Conservation (phyloP, 768 basidiomycete species). For the Leucogyrophana mollusca region DNA sequence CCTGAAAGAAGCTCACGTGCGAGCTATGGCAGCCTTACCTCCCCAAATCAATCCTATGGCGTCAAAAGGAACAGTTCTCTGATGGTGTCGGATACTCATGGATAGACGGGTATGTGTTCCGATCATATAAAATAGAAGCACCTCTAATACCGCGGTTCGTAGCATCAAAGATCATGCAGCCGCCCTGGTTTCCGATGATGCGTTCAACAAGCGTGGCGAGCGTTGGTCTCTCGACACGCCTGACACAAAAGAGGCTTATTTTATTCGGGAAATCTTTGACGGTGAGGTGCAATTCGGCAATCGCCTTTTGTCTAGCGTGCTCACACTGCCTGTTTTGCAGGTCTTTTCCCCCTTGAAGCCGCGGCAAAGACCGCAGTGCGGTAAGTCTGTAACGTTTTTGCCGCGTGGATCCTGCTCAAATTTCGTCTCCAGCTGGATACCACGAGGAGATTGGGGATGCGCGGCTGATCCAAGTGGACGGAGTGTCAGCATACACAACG, state of each 20-base stretch:
- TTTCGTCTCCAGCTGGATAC: slow-evolving; percentile 69
- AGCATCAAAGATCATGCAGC: slow-evolving; percentile 92
- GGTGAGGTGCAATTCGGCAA: slow-evolving; percentile 35
- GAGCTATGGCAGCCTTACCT: slow-evolving; percentile 70
- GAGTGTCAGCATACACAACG: slow-evolving; percentile 93
- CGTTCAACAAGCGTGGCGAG: slow-evolving; percentile 66
- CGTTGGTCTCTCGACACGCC: slow-evolving; percentile 82
- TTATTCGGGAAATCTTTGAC: slow-evolving; percentile 90
- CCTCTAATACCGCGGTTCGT: slow-evolving; percentile 7
- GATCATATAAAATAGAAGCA: neutral
- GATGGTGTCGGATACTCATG: slow-evolving; percentile 98
- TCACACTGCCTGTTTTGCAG: slow-evolving; percentile 33
- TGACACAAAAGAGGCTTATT: slow-evolving; percentile 96
- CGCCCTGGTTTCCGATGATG: slow-evolving; percentile 73
- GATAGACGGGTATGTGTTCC: slow-evolving; percentile 93
- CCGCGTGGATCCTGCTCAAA: slow-evolving; percentile 15
- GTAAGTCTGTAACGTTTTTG: slow-evolving; percentile 45
- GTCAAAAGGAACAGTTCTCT: slow-evolving; percentile 99
- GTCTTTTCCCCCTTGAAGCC: slow-evolving; percentile 78
- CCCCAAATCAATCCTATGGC: slow-evolving; percentile 92
- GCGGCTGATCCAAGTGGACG: slow-evolving; percentile 92
- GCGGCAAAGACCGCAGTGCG: slow-evolving; percentile 92
- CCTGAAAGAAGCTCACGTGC: neutral
- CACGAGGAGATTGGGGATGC: slow-evolving; percentile 96
- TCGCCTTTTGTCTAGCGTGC: neutral